Base-by-base conservation (phyloP, 2,329 filamentous ascomycete genomes). In the Aspergillus sp. region DNA sequence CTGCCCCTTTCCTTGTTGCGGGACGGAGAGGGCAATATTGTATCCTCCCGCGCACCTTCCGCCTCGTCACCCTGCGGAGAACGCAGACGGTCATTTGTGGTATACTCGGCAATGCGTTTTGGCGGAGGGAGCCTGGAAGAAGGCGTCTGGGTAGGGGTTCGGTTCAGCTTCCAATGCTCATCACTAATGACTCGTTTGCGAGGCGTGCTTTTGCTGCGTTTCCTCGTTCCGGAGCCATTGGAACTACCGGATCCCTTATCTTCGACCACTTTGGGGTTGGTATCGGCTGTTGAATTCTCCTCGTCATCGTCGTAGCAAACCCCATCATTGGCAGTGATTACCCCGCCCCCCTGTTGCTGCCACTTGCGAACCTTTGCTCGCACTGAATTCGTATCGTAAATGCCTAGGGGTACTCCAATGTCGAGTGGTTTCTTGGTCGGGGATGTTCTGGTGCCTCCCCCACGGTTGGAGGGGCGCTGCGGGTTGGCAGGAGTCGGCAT, bases 111-210 rank as follows among this genome's bases (percentile, higher is more conserved):
- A 11, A 81, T 77, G 57, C 80, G 75, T 65, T 80, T 82, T 21
- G 71, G 74, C 13, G 68, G 65, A 68, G 75, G 68, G 71, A 75
- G 55, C 72, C 81, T 79, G 5, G 76, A 71, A 42, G 75, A 60
- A 39, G 71, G 73, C 17, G 71, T 68, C 61, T 77, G 80, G 0
- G 81, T 74, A 8, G 82, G 76, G 59, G 75, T 82, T 60, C 80
- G 82, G 62, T 82, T 83, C 61, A 81, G 83, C 62, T 83, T 84
- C 74, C 94, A 98, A 77, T 96, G 91, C 57, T 90, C 90, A 78
- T 98, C 94, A 73, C 93, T 97, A 62, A 97, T 87, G 57, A 98
- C 91, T 64, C 93, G 87, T 82, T 96, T 97, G 78, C 91, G 92
- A 15, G 94, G 94, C 49, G 91, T 86, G 53, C 82, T 86, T 72